A percentile compares a stretch with the other conserved stretches of the same genome.
These are phyloP conservation scores for Cryptomeria japonica DNA, from an alignment of 75 land plant genomes.

Conservation along the genomic window DNA sequence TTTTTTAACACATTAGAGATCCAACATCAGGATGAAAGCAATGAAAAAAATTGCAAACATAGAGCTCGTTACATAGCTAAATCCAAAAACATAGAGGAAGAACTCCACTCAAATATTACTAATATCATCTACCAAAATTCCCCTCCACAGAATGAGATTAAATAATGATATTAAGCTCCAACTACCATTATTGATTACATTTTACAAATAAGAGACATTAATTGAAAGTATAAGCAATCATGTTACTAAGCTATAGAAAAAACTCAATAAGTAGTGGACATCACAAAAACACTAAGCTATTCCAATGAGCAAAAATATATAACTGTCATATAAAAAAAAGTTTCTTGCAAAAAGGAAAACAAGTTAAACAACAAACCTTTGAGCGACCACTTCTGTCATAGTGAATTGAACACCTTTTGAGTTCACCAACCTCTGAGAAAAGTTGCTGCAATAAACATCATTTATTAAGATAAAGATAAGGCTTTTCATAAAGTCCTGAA, in stretches of 20 bases:
- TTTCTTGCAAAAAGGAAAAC: conserved; percentile 1
- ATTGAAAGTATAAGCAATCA: not conserved
- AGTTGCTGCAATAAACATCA: conserved; percentile 56
- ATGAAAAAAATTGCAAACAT: no score
- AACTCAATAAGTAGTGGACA: not conserved
- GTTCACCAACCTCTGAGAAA: conserved; percentile 80
- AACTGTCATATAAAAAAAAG: no score
- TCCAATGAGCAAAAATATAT: no score
- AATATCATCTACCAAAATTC: not conserved
- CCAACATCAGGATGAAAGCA: no score
- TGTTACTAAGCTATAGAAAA: not conserved
- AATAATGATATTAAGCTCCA: no score
- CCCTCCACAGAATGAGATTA: not conserved
- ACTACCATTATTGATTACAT: not conserved
- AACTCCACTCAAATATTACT: not conserved
- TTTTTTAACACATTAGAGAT: no score
- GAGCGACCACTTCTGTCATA: conserved; percentile 74
- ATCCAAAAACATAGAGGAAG: not conserved
- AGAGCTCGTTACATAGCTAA: not conserved
- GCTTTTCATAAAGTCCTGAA: not conserved
- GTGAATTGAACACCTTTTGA: conserved; percentile 65
- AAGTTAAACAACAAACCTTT: conserved; percentile 44
- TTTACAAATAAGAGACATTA: not conserved
- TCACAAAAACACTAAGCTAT: not conserved
- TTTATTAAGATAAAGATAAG: not conserved